A percentile compares a stretch with the other conserved stretches of the same genome.
These are phyloP conservation scores for Gastrolobium villosum DNA, from an alignment of 306 rosid species.

Conservation along the genomic window DNA sequence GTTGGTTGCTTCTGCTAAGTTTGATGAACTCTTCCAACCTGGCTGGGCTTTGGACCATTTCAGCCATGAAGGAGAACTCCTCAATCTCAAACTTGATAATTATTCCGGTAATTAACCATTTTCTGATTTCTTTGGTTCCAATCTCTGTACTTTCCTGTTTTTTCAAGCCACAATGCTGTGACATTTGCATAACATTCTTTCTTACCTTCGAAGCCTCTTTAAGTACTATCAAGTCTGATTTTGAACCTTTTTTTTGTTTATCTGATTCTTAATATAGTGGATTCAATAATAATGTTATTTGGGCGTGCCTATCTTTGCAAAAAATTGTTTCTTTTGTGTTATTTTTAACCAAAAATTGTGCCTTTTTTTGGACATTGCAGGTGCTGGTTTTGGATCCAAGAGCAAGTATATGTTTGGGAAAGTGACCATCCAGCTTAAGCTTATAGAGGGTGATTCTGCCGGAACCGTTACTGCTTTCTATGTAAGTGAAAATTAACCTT, in stretches of 20 bases:
- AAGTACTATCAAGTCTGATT: not conserved
- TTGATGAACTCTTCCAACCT: constrained; percentile 88
- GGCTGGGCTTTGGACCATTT: constrained; percentile 92
- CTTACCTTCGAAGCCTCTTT: not conserved
- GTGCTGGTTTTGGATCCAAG: constrained; percentile 94
- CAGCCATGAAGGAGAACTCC: constrained; percentile 73
- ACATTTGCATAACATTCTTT: not conserved
- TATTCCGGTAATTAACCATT: constrained; percentile 66
- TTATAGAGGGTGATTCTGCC: constrained; percentile 91
- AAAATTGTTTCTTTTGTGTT: not conserved
- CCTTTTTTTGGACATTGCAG: constrained; percentile 53
- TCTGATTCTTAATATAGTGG: constrained; percentile 8
- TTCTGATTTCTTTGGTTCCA: not conserved
- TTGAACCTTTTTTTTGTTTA: not conserved
- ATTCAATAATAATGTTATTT: not conserved
- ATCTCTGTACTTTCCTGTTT: not conserved
- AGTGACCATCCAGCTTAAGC: constrained; percentile 82
- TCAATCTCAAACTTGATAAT: constrained; percentile 83
- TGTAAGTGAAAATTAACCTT: constrained; percentile 55
- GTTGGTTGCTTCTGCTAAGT: constrained; percentile 65
- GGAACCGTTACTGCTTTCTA: constrained; percentile 97
- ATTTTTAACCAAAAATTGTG: not conserved
- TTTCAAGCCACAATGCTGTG: no score
- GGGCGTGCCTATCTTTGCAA: not conserved
- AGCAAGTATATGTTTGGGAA: constrained; percentile 88